Percentiles rank a stretch among this genome's conserved stretches.
phyloP scores from a whole-genome alignment of 306 rosid species.

The Echinosophora koreensis region DNA sequence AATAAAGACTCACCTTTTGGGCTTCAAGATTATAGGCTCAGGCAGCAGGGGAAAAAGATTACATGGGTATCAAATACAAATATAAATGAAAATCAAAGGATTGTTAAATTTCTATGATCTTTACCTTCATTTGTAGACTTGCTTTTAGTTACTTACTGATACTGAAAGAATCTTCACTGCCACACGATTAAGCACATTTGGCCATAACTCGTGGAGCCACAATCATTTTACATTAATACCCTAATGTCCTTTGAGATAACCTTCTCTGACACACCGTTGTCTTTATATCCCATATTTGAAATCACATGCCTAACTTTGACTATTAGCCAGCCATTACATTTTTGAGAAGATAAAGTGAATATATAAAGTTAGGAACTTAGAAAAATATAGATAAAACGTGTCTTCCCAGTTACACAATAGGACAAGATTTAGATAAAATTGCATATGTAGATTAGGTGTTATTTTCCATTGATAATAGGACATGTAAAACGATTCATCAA shows the following conservation, averaged over 20 bases:
- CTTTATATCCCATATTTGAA: constrained; percentile 49
- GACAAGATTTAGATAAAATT: too few species aligned
- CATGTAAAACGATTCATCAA: too few species aligned
- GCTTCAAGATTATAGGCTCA: constrained; percentile 41
- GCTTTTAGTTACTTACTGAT: not conserved
- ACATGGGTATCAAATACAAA: not conserved
- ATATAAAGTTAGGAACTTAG: too few species aligned
- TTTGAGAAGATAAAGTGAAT: constrained; percentile 47
- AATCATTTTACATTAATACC: constrained; percentile 39
- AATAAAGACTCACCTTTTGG: constrained; percentile 1
- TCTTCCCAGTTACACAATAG: too few species aligned
- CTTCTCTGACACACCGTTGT: constrained; percentile 53
- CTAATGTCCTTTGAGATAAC: constrained; percentile 46
- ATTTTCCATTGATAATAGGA: too few species aligned
- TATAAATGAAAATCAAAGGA: not conserved
- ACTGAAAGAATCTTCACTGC: constrained; percentile 31
- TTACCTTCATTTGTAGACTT: constrained; percentile 21
- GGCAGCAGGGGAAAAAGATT: not conserved
- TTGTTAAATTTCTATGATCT: constrained; percentile 17
- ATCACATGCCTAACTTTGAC: constrained; percentile 61
- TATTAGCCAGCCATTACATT: constrained; percentile 48
- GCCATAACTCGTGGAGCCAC: constrained; percentile 45
- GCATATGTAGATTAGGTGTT: too few species aligned
- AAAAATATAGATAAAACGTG: too few species aligned
- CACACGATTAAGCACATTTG: constrained; percentile 40